Conservation (phyloP, 352 stramenopile species). For the Phytopythium chamaehyphon region DNA sequence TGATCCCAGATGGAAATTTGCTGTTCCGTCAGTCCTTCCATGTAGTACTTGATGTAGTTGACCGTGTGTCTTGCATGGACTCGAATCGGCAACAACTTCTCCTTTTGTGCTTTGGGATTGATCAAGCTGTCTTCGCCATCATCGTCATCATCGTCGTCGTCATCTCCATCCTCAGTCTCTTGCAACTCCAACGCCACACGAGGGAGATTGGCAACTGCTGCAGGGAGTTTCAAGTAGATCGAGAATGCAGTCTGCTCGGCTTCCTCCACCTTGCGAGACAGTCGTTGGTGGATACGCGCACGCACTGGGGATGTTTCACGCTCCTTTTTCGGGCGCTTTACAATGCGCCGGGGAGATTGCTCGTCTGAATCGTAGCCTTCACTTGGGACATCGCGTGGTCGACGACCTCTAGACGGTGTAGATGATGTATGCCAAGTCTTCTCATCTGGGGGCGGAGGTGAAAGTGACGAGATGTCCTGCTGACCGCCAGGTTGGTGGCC, state of each 20-base stretch:
- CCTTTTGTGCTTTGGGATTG: constrained; percentile 5
- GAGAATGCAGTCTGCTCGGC: constrained; percentile 48
- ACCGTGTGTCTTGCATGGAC: constrained; percentile 62
- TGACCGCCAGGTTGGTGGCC: constrained; percentile 15
- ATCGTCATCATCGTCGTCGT: constrained; percentile 22
- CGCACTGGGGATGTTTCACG: constrained; percentile 49
- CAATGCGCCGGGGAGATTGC: constrained; percentile 17
- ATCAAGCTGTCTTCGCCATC: constrained; percentile 6
- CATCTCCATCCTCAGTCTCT: constrained; percentile 23
- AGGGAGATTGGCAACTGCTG: constrained; percentile 55
- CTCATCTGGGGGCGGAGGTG: constrained; percentile 49
- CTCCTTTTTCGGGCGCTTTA: constrained; percentile 30
- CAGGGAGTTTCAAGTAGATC: constrained; percentile 60
- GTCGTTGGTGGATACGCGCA: constrained; percentile 47
- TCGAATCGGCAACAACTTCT: constrained; percentile 50
- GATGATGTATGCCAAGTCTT: constrained; percentile 29
- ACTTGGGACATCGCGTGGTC: constrained; percentile 9
- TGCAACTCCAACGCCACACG: constrained; percentile 70
- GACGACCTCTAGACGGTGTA: constrained; percentile 11
- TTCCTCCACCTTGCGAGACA: constrained; percentile 49
- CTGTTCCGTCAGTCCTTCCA: constrained; percentile 77
- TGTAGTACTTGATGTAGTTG: constrained; percentile 83
- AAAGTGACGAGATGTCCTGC: constrained; percentile 47
- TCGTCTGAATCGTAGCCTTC: constrained; percentile 17
- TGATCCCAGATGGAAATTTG: constrained; percentile 81